Conservation (phyloP, 371 early-diverging fungal species). For the Rhizopus delemar region DNA sequence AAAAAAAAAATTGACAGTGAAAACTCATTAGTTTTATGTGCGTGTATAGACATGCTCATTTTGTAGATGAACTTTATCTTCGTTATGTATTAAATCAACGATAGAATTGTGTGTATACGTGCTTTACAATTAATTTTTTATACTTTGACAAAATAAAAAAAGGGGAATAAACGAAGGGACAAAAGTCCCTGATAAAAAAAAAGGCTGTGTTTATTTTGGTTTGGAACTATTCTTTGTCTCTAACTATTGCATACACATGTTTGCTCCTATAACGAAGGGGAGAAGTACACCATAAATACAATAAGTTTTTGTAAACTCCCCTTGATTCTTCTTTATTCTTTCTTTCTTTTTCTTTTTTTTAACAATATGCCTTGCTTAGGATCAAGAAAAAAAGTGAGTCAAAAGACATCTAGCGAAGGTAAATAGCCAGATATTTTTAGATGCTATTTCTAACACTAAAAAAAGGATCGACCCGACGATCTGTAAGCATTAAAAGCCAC, state of each 20-base stretch:
- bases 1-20: background rate
- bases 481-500: conserved; percentile 14
- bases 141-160: background rate
- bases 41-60: conserved; percentile 60
- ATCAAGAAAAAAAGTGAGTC: conserved; percentile 19
- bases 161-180: background rate
- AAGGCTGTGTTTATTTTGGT: no score
- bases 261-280: conserved; percentile 2
- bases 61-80: conserved; percentile 65
- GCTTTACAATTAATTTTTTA: background rate
- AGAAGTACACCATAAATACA: background rate
- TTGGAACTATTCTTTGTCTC: no score
- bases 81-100: conserved; percentile 52
- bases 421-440: background rate
- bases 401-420: conserved; percentile 1
- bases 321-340: conserved; percentile 3
- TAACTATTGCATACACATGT: background rate
- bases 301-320: background rate
- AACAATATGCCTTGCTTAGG: conserved; percentile 28
- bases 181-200: background rate
- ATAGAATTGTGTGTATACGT: background rate
- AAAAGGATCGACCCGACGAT: conserved; percentile 1
- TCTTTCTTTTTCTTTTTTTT: conserved; percentile 5
- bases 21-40: background rate
- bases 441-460: no score